These are phyloP conservation scores for Silene vulgaris DNA, from an alignment of 179 eudicot genomes.

Conservation along the genomic window DNA sequence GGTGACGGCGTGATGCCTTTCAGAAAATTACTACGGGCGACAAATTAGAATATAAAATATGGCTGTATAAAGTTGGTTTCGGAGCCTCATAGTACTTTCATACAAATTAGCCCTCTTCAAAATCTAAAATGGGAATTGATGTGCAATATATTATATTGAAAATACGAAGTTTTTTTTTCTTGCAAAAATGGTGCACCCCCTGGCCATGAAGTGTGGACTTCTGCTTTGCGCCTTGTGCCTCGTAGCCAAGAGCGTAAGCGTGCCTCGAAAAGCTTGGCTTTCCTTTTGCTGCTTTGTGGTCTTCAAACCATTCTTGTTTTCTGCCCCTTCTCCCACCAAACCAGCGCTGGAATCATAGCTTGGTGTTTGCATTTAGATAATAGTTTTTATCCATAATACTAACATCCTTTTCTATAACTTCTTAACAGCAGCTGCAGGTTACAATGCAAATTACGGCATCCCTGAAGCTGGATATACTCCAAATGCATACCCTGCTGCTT, in stretches of 20 bases:
- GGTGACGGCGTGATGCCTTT: too few species aligned
- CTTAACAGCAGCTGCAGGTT: slow-evolving; percentile 39
- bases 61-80: too few species aligned
- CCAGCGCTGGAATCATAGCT: not conserved
- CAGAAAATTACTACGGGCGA: too few species aligned
- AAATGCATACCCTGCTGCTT: slow-evolving; percentile 56
- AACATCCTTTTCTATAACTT: not conserved
- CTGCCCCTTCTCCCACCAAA: not conserved
- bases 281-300: slow-evolving; percentile 5
- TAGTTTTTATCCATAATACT: not conserved
- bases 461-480: slow-evolving; percentile 59
- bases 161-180: too few species aligned
- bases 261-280: not conserved
- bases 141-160: too few species aligned
- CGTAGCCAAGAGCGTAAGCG: not conserved
- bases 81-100: too few species aligned
- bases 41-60: too few species aligned
- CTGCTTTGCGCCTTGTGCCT: not conserved
- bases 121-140: too few species aligned
- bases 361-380: not conserved
- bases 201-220: not conserved
- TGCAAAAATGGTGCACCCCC: too few species aligned
- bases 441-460: slow-evolving; percentile 52
- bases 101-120: too few species aligned
- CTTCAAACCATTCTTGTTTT: not conserved